Evolutionary conservation across 176 grass and related monocot genomes (phyloP), one percentile per base, ranked within the genome.

Genomic region (Avena atlantica): DNA sequence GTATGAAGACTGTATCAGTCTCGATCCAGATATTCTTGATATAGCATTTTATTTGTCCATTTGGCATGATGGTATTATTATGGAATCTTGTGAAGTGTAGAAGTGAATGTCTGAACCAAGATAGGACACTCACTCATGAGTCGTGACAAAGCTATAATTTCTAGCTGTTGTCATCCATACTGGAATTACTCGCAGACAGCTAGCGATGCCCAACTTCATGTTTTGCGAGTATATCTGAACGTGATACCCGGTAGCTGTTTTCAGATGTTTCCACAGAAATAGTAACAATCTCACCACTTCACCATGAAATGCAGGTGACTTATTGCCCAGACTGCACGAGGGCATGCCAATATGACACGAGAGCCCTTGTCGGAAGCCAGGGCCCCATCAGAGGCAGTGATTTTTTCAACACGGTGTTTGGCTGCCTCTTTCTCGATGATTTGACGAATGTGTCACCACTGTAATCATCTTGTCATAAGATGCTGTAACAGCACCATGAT

Each of bases 311-410:
- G 90, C 84, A 98, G 96, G 93, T 98, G 65, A 98, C 96, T 62
- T 98, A 98, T 66, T 98, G 96, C 50, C 96, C 93, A 14, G 96
- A 98, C 76, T 95, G 93, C 81, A 89, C 29, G 42, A 98, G 96
- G 78, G 93, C 96, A 10, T 98, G 96, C 80, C 92, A 94, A n/a
- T 94, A 94, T 59, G 96, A 95, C 75, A 95, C 90, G 0, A 76
- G 86, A 86, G 90, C 92, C 71, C 57, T 94, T 45, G 40, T 88
- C 3, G 90, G 92, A 57, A 88, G 10, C 50, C 31, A 81, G 51
- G 21, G 16, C 63, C 9, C 75, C 16, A 71, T 98, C 70, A 88
- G 25, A 86, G 96, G 90, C 51, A 53, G 45, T 12, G 96, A 95
- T 45, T 98, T 98, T 84, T 94, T 95, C 57, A 98, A 98, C 77